Conservation (phyloP, 306 rosid genomes). For the Lagenaria siceraria region DNA sequence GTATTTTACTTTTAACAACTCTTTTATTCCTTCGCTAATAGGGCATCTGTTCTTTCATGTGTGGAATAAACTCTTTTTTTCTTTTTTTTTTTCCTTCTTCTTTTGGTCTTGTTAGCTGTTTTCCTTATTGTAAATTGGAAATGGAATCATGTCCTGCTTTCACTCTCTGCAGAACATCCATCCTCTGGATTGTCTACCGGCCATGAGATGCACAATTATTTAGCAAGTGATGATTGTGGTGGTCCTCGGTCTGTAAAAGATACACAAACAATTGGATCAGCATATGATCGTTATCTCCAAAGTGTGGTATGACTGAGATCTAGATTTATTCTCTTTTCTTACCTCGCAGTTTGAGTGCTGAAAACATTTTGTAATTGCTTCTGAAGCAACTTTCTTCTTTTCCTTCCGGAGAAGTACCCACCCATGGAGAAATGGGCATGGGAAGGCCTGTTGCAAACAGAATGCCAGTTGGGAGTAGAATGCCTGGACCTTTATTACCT, state of each 20-base stretch:
- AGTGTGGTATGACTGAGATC: conserved; percentile 43
- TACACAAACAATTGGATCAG: conserved; percentile 59
- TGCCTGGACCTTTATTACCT: conserved; percentile 34
- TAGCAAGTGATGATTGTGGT: conserved; percentile 43
- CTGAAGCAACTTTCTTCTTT: conserved; percentile 54
- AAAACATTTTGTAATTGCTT: conserved; percentile 23
- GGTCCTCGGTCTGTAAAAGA: conserved; percentile 39
- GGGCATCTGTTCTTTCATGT: not conserved
- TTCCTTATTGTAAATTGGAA: not conserved
- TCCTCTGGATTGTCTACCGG: conserved; percentile 44
- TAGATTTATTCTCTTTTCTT: conserved; percentile 6
- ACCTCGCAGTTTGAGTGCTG: conserved; percentile 13
- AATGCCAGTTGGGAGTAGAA: conserved; percentile 41
- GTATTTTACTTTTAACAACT: not conserved
- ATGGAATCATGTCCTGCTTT: not conserved
- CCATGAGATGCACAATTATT: conserved; percentile 56
- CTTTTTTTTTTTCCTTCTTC: not conserved
- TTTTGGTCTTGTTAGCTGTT: not conserved
- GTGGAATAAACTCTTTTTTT: not conserved
- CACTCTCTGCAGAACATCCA: conserved; percentile 28
- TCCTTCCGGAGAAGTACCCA: conserved; percentile 55
- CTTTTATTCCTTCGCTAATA: not conserved
- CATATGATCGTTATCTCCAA: conserved; percentile 90
- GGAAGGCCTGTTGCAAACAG: conserved; percentile 35
- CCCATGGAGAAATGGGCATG: conserved; percentile 41